Conservation (phyloP, 768 basidiomycete species). For the Trametes cubensis region DNA sequence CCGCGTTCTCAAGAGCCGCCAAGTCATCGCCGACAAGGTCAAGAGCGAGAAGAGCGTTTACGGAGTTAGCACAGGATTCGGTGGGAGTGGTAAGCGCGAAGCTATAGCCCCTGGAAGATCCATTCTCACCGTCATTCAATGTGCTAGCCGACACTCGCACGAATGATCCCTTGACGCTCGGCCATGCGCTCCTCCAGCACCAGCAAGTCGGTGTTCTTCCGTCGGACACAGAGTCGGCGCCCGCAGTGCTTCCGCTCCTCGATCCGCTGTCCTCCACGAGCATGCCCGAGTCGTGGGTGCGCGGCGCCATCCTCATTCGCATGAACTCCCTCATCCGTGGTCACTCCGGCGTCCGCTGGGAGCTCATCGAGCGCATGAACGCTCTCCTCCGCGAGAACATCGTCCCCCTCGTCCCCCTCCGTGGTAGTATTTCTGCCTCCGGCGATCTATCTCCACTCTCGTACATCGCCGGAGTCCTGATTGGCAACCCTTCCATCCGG, state of each 20-base stretch:
- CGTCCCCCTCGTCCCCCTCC: slow-evolving; percentile 78
- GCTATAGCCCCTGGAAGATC: slow-evolving; percentile 17
- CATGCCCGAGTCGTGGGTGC: slow-evolving; percentile 89
- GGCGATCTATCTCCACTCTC: slow-evolving; percentile 84
- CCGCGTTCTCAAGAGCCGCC: slow-evolving; percentile 64
- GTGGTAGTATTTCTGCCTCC: slow-evolving; percentile 82
- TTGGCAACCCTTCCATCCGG: slow-evolving; percentile 78
- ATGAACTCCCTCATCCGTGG: slow-evolving; percentile 89
- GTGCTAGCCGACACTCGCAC: slow-evolving; percentile 78
- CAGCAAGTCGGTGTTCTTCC: slow-evolving; percentile 78
- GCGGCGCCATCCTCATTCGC: slow-evolving; percentile 83
- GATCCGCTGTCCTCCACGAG: slow-evolving; percentile 67
- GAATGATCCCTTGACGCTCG: slow-evolving; percentile 69
- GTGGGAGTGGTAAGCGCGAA: slow-evolving; percentile 62
- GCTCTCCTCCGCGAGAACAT: slow-evolving; percentile 71
- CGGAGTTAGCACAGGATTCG: slow-evolving; percentile 86
- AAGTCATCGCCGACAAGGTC: slow-evolving; percentile 68
- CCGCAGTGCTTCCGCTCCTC: slow-evolving; percentile 63
- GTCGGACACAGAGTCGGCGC: slow-evolving; percentile 50
- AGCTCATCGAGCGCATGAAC: slow-evolving; percentile 78
- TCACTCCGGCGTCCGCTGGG: slow-evolving; percentile 84
- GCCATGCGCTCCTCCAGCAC: slow-evolving; percentile 82
- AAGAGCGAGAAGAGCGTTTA: slow-evolving; percentile 72
- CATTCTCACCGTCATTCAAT: slow-evolving; percentile 13
- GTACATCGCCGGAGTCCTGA: slow-evolving; percentile 80